Percentiles rank a stretch among this genome's conserved stretches.
Conservation (phyloP, 129 eudicot genomes). For the Lactuca saligna region DNA sequence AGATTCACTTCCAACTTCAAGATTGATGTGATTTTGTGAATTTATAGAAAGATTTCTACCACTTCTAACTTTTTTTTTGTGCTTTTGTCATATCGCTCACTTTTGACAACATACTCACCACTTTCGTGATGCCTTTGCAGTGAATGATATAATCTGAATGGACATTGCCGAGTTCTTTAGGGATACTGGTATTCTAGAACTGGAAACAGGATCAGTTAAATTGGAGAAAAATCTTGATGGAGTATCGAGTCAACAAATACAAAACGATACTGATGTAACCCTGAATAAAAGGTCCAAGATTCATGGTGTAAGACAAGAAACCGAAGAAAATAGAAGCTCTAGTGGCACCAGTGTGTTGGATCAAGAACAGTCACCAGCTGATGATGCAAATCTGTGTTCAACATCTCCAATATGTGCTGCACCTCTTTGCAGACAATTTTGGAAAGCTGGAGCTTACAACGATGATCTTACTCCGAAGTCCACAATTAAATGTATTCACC, state of each 20-base stretch:
- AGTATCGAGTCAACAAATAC: conserved; percentile 26
- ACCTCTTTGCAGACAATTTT: conserved; percentile 86
- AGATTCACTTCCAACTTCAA: conserved; percentile 16
- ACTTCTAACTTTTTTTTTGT: neutral
- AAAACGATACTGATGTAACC: conserved; percentile 8
- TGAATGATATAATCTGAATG: conserved; percentile 37
- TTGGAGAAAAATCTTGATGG: conserved; percentile 32
- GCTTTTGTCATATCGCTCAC: neutral
- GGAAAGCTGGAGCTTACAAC: conserved; percentile 89
- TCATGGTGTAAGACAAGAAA: conserved; percentile 38
- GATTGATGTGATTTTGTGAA: neutral
- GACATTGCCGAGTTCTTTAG: conserved; percentile 37
- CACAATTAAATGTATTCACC: conserved; percentile 48
- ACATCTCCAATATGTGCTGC: conserved; percentile 67
- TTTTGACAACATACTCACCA: neutral
- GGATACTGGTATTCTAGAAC: conserved; percentile 40
- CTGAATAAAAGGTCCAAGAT: conserved; percentile 22
- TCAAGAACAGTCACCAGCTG: conserved; percentile 50
- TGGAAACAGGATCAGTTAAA: conserved; percentile 35
- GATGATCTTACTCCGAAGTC: conserved; percentile 49
- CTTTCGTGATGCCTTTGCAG: conserved; percentile 28
- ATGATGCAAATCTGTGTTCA: conserved; percentile 54
- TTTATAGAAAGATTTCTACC: neutral
- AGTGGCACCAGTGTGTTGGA: conserved; percentile 43
- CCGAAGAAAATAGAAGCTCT: conserved; percentile 53